Conservation (phyloP, 2,329 filamentous ascomycete genomes). For the Aspergillus uvarum region DNA sequence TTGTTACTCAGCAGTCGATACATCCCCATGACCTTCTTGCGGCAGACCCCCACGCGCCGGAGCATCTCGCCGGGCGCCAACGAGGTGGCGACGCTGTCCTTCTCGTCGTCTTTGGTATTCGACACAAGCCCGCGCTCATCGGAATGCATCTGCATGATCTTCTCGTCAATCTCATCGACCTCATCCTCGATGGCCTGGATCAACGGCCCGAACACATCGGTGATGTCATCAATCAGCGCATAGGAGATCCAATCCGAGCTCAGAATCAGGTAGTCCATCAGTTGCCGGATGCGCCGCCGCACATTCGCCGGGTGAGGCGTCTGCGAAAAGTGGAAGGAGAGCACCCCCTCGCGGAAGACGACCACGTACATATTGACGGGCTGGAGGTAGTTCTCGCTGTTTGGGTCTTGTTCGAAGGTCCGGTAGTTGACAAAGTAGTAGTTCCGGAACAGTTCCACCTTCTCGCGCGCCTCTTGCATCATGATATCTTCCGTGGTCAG, state of each 20-base stretch:
- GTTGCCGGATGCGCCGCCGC: slow-evolving; percentile 83
- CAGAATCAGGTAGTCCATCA: slow-evolving; percentile 89
- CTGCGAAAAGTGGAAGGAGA: slow-evolving; percentile 96
- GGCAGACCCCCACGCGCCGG: slow-evolving; percentile 84
- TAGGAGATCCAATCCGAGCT: slow-evolving; percentile 98
- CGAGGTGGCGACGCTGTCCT: slow-evolving; percentile 33
- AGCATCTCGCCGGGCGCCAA: slow-evolving; percentile 76
- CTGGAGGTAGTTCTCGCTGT: slow-evolving; percentile 85
- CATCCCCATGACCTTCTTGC: slow-evolving; percentile 95
- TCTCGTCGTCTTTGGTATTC: slow-evolving; percentile 41
- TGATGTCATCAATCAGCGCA: slow-evolving; percentile 96
- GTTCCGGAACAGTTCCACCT: slow-evolving; percentile 93
- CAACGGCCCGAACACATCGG: slow-evolving; percentile 88
- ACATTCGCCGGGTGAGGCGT: slow-evolving; percentile 96
- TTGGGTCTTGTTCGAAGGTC: slow-evolving; percentile 91
- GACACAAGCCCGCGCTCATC: slow-evolving; percentile 37
- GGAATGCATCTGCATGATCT: slow-evolving; percentile 79
- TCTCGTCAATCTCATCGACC: slow-evolving; percentile 94
- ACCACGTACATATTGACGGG: slow-evolving; percentile 97
- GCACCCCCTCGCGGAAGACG: slow-evolving; percentile 90
- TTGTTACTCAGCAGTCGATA: slow-evolving; percentile 94
- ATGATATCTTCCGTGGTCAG: slow-evolving; percentile 95
- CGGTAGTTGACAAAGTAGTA: slow-evolving; percentile 99
- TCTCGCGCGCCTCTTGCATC: slow-evolving; percentile 95
- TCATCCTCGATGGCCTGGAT: slow-evolving; percentile 94